Conservation (phyloP, 441 rosid genomes). For the Melastoma candidum region DNA sequence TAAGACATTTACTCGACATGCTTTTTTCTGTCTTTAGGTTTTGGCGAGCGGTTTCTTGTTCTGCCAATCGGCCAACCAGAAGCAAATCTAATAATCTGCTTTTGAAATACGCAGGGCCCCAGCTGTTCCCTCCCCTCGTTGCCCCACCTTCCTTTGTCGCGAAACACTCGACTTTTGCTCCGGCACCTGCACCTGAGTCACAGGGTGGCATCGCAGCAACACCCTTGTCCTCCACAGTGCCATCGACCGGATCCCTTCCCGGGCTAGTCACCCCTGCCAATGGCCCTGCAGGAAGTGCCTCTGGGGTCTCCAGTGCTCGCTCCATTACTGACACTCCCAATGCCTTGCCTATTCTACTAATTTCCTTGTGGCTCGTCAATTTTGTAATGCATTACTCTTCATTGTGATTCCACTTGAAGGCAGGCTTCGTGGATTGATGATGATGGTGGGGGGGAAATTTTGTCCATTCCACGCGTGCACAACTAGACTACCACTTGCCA, state of each 20-base stretch:
- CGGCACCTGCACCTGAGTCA: slow-evolving; percentile 53
- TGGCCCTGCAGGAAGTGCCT: slow-evolving; percentile 49
- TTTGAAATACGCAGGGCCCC: slow-evolving; percentile 46
- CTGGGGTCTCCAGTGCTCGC: slow-evolving; percentile 26
- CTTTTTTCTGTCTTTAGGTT: neutral
- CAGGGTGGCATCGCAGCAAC: slow-evolving; percentile 25
- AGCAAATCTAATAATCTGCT: no score
- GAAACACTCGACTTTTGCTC: slow-evolving; percentile 36
- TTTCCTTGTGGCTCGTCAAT: slow-evolving; percentile 23
- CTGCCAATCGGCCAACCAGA: no score
- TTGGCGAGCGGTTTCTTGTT: no score
- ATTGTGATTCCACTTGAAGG: slow-evolving; percentile 22
- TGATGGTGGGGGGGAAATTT: neutral
- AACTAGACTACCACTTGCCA: no score
- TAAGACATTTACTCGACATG: slow-evolving; percentile 13
- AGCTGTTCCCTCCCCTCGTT: slow-evolving; percentile 54
- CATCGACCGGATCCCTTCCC: slow-evolving; percentile 52
- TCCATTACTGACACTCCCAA: slow-evolving; percentile 24
- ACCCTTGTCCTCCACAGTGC: slow-evolving; percentile 37
- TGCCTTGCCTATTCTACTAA: slow-evolving; percentile 17
- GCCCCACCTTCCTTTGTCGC: slow-evolving; percentile 67
- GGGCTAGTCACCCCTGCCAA: slow-evolving; percentile 32
- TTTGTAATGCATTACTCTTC: slow-evolving; percentile 19
- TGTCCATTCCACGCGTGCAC: no score
- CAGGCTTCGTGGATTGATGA: slow-evolving; percentile 1